Percentiles rank a stretch among this genome's conserved stretches.
Conservation (phyloP, 2,329 filamentous ascomycete species). For the Aspergillus tubingensis region DNA sequence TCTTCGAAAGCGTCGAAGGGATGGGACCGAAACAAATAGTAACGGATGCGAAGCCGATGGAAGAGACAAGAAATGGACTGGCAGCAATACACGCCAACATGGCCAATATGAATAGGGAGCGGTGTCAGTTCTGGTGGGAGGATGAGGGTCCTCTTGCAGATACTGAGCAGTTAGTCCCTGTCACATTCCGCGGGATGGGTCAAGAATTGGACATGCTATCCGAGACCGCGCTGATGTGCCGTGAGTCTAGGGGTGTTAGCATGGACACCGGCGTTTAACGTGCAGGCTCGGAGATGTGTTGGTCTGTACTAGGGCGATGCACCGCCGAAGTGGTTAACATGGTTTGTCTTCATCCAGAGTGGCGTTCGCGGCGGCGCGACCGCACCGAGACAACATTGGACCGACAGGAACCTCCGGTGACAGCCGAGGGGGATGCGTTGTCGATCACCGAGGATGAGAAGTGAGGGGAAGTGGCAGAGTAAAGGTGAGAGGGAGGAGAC, state of each 20-base stretch:
- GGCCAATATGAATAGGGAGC: background rate
- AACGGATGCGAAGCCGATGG: background rate
- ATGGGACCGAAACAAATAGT: background rate
- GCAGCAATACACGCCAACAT: background rate
- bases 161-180: slow-evolving; percentile 1
- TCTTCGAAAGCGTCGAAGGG: background rate
- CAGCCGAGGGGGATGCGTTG: background rate
- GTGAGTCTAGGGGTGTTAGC: background rate
- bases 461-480: background rate
- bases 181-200: slow-evolving; percentile 9
- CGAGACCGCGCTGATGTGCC: background rate
- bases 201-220: background rate
- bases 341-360: too few species aligned
- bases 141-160: slow-evolving; percentile 6
- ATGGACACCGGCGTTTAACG: background rate
- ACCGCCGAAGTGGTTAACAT: background rate
- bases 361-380: background rate
- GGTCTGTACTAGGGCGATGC: background rate
- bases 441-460: background rate
- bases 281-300: background rate
- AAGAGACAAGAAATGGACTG: background rate
- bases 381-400: background rate
- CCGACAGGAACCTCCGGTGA: background rate
- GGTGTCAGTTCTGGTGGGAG: background rate
- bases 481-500: background rate